phyloP scores from a whole-genome alignment of 208 protist species.

The Vickermania spadyakhi region DNA sequence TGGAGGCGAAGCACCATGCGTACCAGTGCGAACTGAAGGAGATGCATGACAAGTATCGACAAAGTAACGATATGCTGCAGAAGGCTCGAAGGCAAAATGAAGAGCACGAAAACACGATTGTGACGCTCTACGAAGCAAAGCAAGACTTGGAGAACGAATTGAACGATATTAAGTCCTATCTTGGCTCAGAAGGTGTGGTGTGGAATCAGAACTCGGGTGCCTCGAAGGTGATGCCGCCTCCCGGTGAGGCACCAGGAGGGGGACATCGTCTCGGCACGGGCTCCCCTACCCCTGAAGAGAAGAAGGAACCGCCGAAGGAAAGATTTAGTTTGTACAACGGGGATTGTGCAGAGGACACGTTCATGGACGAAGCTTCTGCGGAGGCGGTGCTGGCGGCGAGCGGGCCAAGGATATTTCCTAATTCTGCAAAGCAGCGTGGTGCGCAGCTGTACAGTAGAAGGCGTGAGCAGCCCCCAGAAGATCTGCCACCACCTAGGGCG shows the following conservation, averaged over 20 bases:
- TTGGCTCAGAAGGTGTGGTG: conserved; percentile 33
- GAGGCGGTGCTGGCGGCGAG: background rate
- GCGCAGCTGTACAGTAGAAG: conserved; percentile 3
- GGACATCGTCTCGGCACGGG: background rate
- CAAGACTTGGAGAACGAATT: conserved; percentile 50
- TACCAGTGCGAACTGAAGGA: conserved; percentile 72
- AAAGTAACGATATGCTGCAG: conserved; percentile 42
- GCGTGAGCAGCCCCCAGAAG: background rate
- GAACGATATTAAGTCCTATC: conserved; percentile 24
- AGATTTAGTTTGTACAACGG: background rate
- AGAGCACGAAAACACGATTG: conserved; percentile 48
- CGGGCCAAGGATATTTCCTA: background rate
- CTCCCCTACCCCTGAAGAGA: background rate
- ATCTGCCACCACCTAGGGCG: background rate
- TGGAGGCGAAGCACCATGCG: conserved; percentile 56
- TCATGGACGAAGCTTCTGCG: background rate
- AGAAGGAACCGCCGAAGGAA: background rate
- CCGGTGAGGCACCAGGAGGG: background rate
- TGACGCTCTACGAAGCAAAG: conserved; percentile 69
- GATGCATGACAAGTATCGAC: conserved; percentile 41
- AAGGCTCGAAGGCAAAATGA: conserved; percentile 41
- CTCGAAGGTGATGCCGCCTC: background rate
- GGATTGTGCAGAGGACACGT: background rate
- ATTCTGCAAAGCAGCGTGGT: conserved; percentile 1
- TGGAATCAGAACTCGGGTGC: conserved; percentile 10